Evolutionary conservation across 2,329 filamentous ascomycete genomes (phyloP), one percentile per base, ranked within the genome.

Genomic region (Paecilomyces dactylethromorphus): DNA sequence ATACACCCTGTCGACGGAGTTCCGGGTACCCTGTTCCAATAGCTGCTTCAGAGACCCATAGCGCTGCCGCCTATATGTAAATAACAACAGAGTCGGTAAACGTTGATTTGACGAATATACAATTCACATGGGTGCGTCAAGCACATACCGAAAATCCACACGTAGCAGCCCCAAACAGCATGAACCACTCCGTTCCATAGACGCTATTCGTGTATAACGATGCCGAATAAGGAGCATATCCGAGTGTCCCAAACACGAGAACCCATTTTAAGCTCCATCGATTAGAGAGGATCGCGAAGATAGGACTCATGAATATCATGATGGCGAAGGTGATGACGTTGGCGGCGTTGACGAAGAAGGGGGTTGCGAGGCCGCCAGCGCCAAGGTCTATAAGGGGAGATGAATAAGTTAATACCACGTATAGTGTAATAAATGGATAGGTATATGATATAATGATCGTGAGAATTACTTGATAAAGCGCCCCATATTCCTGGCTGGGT

Each of bases 401-500:
- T 3, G 3, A 54, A n/a, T 26, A 18, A 8, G 53, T 15, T 15
- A n/a, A 13, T 32, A 3, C 53, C 3, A 29, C 8, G 5, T 31
- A 26, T 26, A 26, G 3, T 26, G 5, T 26, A 26, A 26, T 26
- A 26, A 3, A 26, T 26, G 5, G 24, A 26, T 26, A 26, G 24
- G 5, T 26, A 26, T 26, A 26, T 3, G 5, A 26, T 5, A 26
- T 5, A 5, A 26, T 26, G 24, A 26, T 26, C 5, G 24, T 26
- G 24, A 26, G 24, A 26, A 55, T 76, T 69, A 67, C 72, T 72
- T 61, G 78, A 78, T 11, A 80, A 66, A 2, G 78, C 78, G 56
- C 76, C 79, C 79, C 78, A 81, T 22, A 81, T 78, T 1, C 78
- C 79, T 0, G 78, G 78, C 45, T 79, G 76, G 0, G 77, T 78